Conservation (phyloP, 176 grass and related monocot species). For the Oryza nivara region DNA sequence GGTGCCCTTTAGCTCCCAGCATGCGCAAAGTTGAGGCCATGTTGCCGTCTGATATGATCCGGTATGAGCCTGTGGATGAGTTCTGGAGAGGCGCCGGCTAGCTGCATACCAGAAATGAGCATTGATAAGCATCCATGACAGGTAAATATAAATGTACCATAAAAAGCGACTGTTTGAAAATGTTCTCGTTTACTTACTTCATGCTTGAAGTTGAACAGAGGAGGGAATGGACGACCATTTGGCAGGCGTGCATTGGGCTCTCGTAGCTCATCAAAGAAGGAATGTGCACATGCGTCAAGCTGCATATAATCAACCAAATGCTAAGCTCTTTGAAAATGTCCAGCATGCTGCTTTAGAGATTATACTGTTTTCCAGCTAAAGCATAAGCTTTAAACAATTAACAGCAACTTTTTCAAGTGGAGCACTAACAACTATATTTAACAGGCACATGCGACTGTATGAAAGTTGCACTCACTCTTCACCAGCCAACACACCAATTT, state of each 20-base stretch:
- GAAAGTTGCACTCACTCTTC: conserved; percentile 38
- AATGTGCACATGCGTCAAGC: conserved; percentile 95
- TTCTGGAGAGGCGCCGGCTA: conserved; percentile 56
- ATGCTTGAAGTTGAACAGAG: conserved; percentile 91
- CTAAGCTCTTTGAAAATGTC: conserved; percentile 18
- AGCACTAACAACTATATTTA: conserved; percentile 38
- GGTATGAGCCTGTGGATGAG: conserved; percentile 75
- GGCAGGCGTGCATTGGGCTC: conserved; percentile 75
- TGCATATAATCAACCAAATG: conserved; percentile 50
- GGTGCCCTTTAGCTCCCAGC: conserved; percentile 45
- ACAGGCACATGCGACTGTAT: conserved; percentile 44
- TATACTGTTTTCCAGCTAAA: conserved; percentile 36
- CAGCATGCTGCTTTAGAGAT: conserved; percentile 1
- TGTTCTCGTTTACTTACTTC: conserved; percentile 59
- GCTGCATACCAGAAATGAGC: conserved; percentile 49
- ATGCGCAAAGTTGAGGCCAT: conserved; percentile 61
- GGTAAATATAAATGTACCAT: background rate
- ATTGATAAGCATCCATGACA: conserved; percentile 40
- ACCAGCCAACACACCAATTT: conserved; percentile 40
- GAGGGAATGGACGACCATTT: conserved; percentile 80
- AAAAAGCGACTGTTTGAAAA: background rate
- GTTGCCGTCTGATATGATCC: conserved; percentile 80
- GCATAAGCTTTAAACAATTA: conserved; percentile 27
- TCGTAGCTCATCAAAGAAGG: conserved; percentile 92
- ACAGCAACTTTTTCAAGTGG: conserved; percentile 27